Base-by-base conservation (phyloP, 2,329 filamentous ascomycete genomes). In the Trichophyton simii region DNA sequence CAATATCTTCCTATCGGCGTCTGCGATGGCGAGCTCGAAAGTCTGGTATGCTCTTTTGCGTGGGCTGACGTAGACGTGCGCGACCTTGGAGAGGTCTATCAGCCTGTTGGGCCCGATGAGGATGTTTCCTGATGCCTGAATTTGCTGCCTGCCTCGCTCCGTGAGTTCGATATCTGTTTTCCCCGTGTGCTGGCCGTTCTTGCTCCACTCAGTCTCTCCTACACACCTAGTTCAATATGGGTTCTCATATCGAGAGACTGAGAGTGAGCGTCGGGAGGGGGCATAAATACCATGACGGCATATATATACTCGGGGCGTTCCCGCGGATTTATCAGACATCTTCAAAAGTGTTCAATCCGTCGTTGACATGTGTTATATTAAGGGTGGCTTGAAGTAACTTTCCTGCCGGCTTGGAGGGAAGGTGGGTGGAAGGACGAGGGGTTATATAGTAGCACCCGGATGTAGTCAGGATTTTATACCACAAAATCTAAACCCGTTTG, bases 31-130 rank as follows among this genome's bases (percentile, higher is more conserved):
- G 52, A 81, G 67, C 57, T 80, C 71, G 58, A 79, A 79, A 1
- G 81, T 83, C 66, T 73, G 72, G 57, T 68, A 69, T 0, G 81
- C 80, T 22, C 81, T 72, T 62, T 70, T 72, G 20, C 80, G 72
- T 0, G 82, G 82, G 64, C 78, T 82, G 57, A 80, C 72, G 55
- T 75, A 81, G 42, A 82, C 72, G 55, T 75, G 76, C 3, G 73
- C 74, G 8, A 83, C 64, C 41, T 74, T 76, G 18, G 69, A 61
- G 0, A 80, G 79, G 66, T 83, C 79, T 63, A 84, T 76, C 41
- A 83, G 69, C 65, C 78, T 80, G 28, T 75, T 76, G 0, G 70
- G 18, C 0, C 81, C 82, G 36, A 83, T 79, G 11, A 82, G 74
- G 13, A 73, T 72, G 57, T 70, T 68, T 20, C 74, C 76, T 3